Conservation (phyloP, 768 basidiomycete species). For the Scleroderma citrinum region DNA sequence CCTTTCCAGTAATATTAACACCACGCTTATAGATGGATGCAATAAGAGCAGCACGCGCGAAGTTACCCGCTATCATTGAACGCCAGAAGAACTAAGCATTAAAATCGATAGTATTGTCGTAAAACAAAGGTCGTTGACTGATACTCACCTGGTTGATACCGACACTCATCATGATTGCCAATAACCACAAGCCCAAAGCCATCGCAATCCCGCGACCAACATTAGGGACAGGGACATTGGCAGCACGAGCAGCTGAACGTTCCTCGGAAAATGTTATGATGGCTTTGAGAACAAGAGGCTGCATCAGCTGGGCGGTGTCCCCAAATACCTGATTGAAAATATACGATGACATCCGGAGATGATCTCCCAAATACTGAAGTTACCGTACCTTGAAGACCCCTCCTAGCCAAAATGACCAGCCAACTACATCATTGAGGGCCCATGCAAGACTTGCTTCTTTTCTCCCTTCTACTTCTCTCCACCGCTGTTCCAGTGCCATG, state of each 20-base stretch:
- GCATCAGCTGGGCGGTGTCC: constrained; percentile 57
- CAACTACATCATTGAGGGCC: constrained; percentile 58
- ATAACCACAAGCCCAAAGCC: constrained; percentile 47
- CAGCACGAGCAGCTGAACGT: constrained; percentile 34
- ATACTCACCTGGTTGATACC: constrained; percentile 53
- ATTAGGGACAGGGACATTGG: constrained; percentile 29
- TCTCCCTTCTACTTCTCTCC: constrained; percentile 41
- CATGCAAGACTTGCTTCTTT: constrained; percentile 49
- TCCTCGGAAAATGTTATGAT: constrained; percentile 58
- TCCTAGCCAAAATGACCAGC: constrained; percentile 55
- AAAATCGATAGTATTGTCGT: neutral
- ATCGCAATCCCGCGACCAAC: constrained; percentile 55
- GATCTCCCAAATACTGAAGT: neutral
- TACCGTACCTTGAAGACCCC: constrained; percentile 50
- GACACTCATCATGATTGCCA: constrained; percentile 48
- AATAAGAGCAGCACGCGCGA: constrained; percentile 62
- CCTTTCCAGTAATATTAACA: constrained; percentile 58
- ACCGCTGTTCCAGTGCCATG: constrained; percentile 32
- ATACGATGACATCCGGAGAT: neutral
- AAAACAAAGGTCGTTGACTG: neutral
- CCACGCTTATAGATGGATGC: constrained; percentile 67
- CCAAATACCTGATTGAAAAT: constrained; percentile 41
- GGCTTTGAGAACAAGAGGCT: constrained; percentile 53
- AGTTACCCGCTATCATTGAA: constrained; percentile 60
- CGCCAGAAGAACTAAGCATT: constrained; percentile 60